Base-by-base conservation (phyloP, 371 early-diverging fungal genomes). In the Cokeromyces recurvatus region DNA sequence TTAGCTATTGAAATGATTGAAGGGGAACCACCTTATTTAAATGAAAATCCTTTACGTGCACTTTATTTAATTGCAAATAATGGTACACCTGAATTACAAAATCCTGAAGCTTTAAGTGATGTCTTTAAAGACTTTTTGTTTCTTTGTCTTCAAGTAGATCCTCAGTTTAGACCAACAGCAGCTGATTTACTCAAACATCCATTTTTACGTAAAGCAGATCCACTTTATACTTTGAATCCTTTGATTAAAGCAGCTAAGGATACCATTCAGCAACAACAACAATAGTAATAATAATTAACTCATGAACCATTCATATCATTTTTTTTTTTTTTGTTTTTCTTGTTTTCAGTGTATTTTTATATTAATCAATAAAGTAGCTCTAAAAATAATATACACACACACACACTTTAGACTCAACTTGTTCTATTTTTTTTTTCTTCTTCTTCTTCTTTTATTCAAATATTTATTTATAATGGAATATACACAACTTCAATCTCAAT, bases 21-120 rank as follows among this genome's bases (percentile, higher is more conserved):
- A 62, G 91, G 92, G 10, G 94, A 93, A 57, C 95, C 96, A n/a
- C 99, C 99, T 23, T 99, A 96, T 62, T 67, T 96, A 24, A 88
- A 94, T 47, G 94, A 94, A 60, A 89, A 94, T 53, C 93, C 93
- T 9, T 69, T 73, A 15, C 54, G 69, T 20, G 97, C 97, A 5
- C 79, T 95, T 16, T 96, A 94, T 56, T 62, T 94, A 44, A 94
- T 94, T 69, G 95, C 94, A 2, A 95, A 92, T 27, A 97, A 92
- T 51, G 97, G 97, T 20, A 94, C 95, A 12, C 97, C 95, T 20
- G 76, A 85, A 45, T 66, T 97, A 14, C 89, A 94, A 59, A 82
- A 92, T 42, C 94, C 94, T 2, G 92, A 89, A 43, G 74, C 72
- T 12, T 63, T 95, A 31, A 86, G 87, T 12, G 62, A 75, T 2